Percentiles rank a stretch among this genome's conserved stretches.
Conservation (phyloP, 768 basidiomycete species). For the Tulasnella sp. region DNA sequence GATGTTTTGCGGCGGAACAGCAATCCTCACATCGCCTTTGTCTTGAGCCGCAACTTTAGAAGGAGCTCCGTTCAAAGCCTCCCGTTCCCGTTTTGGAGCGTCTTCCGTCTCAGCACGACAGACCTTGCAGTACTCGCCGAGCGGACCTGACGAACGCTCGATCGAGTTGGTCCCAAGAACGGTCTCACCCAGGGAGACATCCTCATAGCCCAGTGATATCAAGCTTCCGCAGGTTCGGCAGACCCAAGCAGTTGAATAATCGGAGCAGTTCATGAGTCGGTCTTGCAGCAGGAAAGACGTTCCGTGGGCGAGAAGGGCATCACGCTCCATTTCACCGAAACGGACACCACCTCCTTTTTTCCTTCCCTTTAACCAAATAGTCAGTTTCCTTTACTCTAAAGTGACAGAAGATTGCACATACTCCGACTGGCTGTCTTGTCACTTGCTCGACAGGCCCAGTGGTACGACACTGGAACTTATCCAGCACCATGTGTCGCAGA, state of each 20-base stretch:
- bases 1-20: constrained; percentile 69
- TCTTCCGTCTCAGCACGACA: constrained; percentile 75
- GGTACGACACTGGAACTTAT: constrained; percentile 99
- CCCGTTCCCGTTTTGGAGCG: constrained; percentile 64
- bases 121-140: constrained; percentile 94
- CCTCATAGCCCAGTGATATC: constrained; percentile 95
- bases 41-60: constrained; percentile 39
- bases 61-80: constrained; percentile 58
- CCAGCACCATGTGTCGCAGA: constrained; percentile 97
- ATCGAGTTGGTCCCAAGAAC: constrained; percentile 56
- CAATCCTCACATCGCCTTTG: constrained; percentile 57
- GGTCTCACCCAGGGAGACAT: constrained; percentile 71
- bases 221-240: constrained; percentile 95
- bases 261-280: constrained; percentile 98
- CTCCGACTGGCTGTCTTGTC: constrained; percentile 81
- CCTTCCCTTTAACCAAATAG: constrained; percentile 65
- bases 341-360: constrained; percentile 99
- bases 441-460: constrained; percentile 96
- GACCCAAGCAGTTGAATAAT: constrained; percentile 99
- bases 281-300: constrained; percentile 99
- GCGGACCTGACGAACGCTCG: constrained; percentile 63
- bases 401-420: constrained; percentile 44
- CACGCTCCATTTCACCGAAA: constrained; percentile 99
- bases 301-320: constrained; percentile 97
- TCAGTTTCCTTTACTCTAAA: not conserved